Percentiles rank a stretch among this genome's conserved stretches.
These are phyloP conservation scores for Rhizopus delemar DNA, from an alignment of 371 early-diverging fungal genomes.

Conservation along the genomic window DNA sequence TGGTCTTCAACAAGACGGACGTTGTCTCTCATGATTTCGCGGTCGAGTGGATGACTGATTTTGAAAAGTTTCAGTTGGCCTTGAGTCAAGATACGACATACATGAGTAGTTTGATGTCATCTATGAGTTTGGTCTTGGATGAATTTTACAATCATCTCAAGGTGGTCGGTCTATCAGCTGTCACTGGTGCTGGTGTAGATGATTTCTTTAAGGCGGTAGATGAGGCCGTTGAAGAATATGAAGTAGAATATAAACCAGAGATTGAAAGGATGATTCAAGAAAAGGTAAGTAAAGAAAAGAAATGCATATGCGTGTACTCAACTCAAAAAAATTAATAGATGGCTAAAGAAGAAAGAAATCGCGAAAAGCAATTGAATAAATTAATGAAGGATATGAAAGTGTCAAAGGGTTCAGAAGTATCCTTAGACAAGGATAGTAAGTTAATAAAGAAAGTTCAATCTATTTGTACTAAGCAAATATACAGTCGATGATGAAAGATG, in stretches of 20 bases:
- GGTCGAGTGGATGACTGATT: slow-evolving; percentile 96
- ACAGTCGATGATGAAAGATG: slow-evolving; percentile 31
- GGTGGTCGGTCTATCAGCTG: slow-evolving; percentile 89
- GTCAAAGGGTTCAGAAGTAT: slow-evolving; percentile 45
- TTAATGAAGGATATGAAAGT: slow-evolving; percentile 68
- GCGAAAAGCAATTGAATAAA: slow-evolving; percentile 55
- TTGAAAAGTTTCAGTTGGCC: slow-evolving; percentile 91
- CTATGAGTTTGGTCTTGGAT: slow-evolving; percentile 96
- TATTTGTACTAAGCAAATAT: background rate
- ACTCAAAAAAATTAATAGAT: slow-evolving; percentile 13
- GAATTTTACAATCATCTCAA: slow-evolving; percentile 96
- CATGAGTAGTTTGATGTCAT: slow-evolving; percentile 91
- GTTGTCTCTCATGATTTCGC: slow-evolving; percentile 87
- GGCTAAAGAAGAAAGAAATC: slow-evolving; percentile 48
- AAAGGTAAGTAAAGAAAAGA: slow-evolving; percentile 38
- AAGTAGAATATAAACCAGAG: slow-evolving; percentile 78
- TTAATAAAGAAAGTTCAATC: background rate
- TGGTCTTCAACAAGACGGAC: slow-evolving; percentile 98
- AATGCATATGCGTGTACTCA: background rate
- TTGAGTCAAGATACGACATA: slow-evolving; percentile 75
- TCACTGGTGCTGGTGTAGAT: slow-evolving; percentile 93
- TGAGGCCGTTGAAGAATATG: slow-evolving; percentile 85
- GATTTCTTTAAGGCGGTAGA: slow-evolving; percentile 88
- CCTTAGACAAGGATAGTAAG: slow-evolving; percentile 33
- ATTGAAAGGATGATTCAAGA: slow-evolving; percentile 70